Evolutionary conservation across 2,329 filamentous ascomycete genomes (phyloP), one percentile per base, ranked within the genome.

Genomic region (Ascochyta fabae): DNA sequence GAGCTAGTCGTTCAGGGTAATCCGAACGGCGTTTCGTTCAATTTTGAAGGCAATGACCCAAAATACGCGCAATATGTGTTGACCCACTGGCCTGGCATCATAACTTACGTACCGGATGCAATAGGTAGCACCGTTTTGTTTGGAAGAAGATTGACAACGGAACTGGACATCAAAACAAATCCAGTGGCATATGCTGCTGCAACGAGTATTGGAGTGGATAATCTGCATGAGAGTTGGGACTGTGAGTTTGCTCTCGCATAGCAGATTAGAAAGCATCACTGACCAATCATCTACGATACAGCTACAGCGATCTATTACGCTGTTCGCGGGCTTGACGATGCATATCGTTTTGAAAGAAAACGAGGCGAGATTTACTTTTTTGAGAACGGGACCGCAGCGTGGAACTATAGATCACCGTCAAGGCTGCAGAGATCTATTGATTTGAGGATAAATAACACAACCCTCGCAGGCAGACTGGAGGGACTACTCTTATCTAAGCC

Each of bases 231-330:
- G 22, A 52, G 26, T 15, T 52, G 49, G 49, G 42, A 52, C 23
- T 52, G 49, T 46, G 35, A 46, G 49, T 52, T 6, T 15, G 2
- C 5, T 16, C 8, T 29, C 16, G 10, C 22, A 29, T 2, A 4
- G 8, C 5, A 12, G 3, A 2, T 2, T 8, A n/a, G n/a, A 9
- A 9, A 22, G 3, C 1, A 4, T 4, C 7, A 24, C 39, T 36
- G 24, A 43, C 16, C 5, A 12, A 6, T 8, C 9, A 12, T 6
- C 10, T 12, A 12, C 9, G 1, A 9, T 44, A 6, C 23, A 52
- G 49, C 49, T n/a, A 52, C 41, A 6, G 49, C 49, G 2, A 41
- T 52, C 1, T 46, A 52, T 23, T 52, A 52, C 6, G 49, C 49
- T 3, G 49, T 52, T 19, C 49, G 41, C 27, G 49, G 42, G 1